A percentile compares a stretch with the other conserved stretches of the same genome.
phyloP scores from a whole-genome alignment of 257 asterid species.

The Solanum corneliomulleri region DNA sequence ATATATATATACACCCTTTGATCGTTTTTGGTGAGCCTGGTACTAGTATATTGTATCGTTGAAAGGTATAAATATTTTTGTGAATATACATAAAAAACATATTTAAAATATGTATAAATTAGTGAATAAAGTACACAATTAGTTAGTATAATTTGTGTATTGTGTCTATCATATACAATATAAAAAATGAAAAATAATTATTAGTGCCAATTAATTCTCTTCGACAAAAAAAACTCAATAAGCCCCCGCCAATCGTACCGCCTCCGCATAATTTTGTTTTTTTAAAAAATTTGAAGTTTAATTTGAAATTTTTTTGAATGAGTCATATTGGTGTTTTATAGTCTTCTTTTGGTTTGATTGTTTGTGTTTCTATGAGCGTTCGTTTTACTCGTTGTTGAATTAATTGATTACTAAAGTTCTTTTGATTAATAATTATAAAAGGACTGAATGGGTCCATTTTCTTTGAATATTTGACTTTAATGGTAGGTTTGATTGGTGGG shows the following conservation, averaged over 20 bases:
- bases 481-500: neutral
- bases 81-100: too few relatives aligned
- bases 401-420: neutral
- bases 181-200: neutral
- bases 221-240: neutral
- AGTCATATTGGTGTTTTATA: neutral
- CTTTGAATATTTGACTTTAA: neutral
- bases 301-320: neutral
- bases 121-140: neutral
- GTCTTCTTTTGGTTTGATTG: neutral
- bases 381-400: neutral
- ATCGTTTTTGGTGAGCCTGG: too few relatives aligned
- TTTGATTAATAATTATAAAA: neutral
- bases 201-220: neutral
- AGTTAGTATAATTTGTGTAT: neutral
- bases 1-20: too few relatives aligned
- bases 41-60: too few relatives aligned
- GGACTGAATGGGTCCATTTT: neutral
- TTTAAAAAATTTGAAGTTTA: neutral
- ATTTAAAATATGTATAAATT: neutral
- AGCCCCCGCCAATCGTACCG: neutral
- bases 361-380: neutral
- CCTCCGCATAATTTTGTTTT: neutral
- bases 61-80: too few relatives aligned
- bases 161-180: neutral